Conservation (phyloP, 306 rosid species). For the Betula pendula region DNA sequence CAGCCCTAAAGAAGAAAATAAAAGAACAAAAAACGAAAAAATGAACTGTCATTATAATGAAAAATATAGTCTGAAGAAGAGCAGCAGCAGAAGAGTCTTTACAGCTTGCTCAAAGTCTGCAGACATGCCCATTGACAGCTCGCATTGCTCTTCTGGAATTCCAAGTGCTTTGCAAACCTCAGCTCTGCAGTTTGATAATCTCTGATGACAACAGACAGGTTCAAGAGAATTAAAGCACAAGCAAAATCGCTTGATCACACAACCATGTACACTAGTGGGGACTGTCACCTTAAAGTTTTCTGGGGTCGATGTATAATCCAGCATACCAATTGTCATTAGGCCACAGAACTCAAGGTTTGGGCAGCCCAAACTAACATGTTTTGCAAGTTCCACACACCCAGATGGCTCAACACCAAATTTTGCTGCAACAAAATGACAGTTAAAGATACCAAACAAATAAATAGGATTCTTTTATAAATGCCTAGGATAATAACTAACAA, state of each 20-base stretch:
- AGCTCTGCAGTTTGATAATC: slow-evolving; percentile 65
- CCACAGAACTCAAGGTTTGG: slow-evolving; percentile 84
- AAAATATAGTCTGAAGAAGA: background rate
- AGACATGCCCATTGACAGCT: slow-evolving; percentile 97
- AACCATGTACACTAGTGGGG: slow-evolving; percentile 5
- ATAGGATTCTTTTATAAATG: slow-evolving; percentile 9
- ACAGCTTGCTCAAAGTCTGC: slow-evolving; percentile 95
- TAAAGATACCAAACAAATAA: slow-evolving; percentile 17
- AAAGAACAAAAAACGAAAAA: too few relatives aligned
- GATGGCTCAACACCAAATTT: slow-evolving; percentile 88
- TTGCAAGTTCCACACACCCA: slow-evolving; percentile 72
- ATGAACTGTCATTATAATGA: background rate
- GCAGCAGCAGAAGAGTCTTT: slow-evolving; percentile 33
- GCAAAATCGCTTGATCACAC: slow-evolving; percentile 2
- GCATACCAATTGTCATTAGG: slow-evolving; percentile 95
- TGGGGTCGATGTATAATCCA: slow-evolving; percentile 80
- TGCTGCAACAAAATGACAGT: slow-evolving; percentile 46
- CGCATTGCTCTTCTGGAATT: slow-evolving; percentile 72
- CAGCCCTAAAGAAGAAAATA: background rate
- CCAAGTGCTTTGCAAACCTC: slow-evolving; percentile 79
- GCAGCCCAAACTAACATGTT: slow-evolving; percentile 64
- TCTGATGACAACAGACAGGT: slow-evolving; percentile 41
- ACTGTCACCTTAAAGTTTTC: slow-evolving; percentile 81
- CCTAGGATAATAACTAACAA: slow-evolving; percentile 7
- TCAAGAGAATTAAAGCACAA: slow-evolving; percentile 15